Conservation (phyloP, 139 green algal genomes). For the Chlorella sp. region DNA sequence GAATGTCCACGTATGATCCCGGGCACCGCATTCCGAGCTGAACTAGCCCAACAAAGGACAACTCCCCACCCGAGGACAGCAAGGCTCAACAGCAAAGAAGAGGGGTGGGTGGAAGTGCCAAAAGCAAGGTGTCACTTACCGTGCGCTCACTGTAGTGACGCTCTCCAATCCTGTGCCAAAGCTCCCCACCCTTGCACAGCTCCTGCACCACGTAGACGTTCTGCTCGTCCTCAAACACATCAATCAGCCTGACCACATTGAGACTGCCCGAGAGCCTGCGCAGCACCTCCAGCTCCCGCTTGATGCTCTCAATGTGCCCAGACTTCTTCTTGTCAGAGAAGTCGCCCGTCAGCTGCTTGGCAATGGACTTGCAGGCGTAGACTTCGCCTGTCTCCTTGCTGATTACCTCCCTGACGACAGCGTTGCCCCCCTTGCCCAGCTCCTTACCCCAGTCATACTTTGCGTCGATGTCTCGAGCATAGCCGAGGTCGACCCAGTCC, state of each 20-base stretch:
- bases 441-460: no score
- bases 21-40: neutral
- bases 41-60: neutral
- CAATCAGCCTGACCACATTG: neutral
- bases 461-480: no score
- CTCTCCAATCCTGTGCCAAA: slow-evolving; percentile 53
- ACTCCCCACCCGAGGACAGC: neutral
- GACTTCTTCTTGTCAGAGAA: neutral
- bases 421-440: neutral
- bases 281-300: neutral
- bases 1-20: no score
- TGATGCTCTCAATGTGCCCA: neutral
- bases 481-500: no score
- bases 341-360: neutral
- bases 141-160: slow-evolving; percentile 43
- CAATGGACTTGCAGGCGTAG: neutral
- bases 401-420: neutral
- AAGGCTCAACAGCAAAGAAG: no score
- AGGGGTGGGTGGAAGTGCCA: neutral
- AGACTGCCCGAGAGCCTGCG: neutral
- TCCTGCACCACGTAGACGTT: slow-evolving; percentile 81
- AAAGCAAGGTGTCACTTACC: no score
- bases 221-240: slow-evolving; percentile 67
- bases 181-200: slow-evolving; percentile 72
- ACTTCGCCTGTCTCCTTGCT: neutral